These are phyloP conservation scores for Monilinia laxa DNA, from an alignment of 2,329 filamentous ascomycete genomes.

Conservation along the genomic window DNA sequence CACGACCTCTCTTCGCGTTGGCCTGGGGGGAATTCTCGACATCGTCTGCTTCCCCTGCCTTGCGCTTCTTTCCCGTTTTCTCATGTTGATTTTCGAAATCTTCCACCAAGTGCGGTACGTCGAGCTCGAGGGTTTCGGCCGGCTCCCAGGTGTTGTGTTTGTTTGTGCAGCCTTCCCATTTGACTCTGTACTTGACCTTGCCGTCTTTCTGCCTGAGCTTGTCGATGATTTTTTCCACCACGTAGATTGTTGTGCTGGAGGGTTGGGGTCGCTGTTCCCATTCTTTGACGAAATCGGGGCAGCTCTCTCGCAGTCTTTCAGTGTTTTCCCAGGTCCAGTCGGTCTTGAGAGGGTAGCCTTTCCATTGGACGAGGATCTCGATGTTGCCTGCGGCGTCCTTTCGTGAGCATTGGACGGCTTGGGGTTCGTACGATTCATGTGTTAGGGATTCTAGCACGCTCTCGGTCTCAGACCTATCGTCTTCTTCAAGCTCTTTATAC, in stretches of 20 bases:
- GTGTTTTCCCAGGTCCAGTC: conserved; percentile 10
- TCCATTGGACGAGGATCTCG: conserved; percentile 6
- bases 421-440: background rate
- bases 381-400: background rate
- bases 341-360: background rate
- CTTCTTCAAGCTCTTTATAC: background rate
- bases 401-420: background rate
- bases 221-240: background rate
- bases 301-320: background rate
- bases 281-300: background rate
- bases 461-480: background rate
- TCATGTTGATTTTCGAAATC: background rate
- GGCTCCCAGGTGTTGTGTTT: conserved; percentile 1
- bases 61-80: background rate
- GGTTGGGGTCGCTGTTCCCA: background rate
- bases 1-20: background rate
- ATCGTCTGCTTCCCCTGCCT: background rate
- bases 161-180: background rate
- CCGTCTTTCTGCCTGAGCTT: background rate
- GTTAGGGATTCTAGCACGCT: background rate
- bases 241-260: background rate
- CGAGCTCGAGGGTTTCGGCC: background rate
- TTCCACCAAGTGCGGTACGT: background rate
- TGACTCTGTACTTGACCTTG: background rate
- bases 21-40: background rate